phyloP scores from a whole-genome alignment of 2,329 filamentous ascomycete genomes.

The Setomelanomma holmii region DNA sequence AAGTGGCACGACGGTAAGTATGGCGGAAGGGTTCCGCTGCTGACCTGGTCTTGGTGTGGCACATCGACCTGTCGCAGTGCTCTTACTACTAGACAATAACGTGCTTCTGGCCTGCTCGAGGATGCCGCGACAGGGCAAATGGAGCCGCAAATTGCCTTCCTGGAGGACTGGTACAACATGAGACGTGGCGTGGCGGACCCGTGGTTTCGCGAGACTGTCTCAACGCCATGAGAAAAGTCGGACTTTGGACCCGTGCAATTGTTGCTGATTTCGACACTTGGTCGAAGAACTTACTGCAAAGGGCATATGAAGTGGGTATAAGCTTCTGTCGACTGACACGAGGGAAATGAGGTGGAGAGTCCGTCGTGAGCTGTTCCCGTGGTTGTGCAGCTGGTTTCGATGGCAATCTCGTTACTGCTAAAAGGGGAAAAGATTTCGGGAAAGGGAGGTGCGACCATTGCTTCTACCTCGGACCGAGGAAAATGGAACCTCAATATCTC shows the following conservation, averaged over 20 bases:
- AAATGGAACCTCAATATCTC: no score
- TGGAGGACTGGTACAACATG: not conserved
- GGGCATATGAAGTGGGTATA: not conserved
- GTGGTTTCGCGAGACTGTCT: not conserved
- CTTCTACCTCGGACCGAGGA: not conserved
- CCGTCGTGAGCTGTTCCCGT: not conserved
- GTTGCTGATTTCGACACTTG: not conserved
- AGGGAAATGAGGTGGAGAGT: not conserved
- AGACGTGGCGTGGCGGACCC: not conserved
- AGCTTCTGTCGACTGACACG: not conserved
- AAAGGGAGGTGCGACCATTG: not conserved
- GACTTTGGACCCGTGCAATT: not conserved
- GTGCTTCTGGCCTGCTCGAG: not conserved
- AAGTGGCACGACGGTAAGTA: no score
- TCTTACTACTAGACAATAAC: no score
- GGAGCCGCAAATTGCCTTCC: not conserved
- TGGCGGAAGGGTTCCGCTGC: no score
- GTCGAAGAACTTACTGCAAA: not conserved
- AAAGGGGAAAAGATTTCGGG: not conserved
- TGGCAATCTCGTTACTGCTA: not conserved
- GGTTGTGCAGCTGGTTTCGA: not conserved
- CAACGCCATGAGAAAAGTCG: not conserved
- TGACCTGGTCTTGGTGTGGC: no score
- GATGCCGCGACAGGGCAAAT: not conserved
- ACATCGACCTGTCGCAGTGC: no score